These are phyloP conservation scores for Aureobasidium sp. DNA, from an alignment of 2,329 filamentous ascomycete species.

Conservation along the genomic window DNA sequence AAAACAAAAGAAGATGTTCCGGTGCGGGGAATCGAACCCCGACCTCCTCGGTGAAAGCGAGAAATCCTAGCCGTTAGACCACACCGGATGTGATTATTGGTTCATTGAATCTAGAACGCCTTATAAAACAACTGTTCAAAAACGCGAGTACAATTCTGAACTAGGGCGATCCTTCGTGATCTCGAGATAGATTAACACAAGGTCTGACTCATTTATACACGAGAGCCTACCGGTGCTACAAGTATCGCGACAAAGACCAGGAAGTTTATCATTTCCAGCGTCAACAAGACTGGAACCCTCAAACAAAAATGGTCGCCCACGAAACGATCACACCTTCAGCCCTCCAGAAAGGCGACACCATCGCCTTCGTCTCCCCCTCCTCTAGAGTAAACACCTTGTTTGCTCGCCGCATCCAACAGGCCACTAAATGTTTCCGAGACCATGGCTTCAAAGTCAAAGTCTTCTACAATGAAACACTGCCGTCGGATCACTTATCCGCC, in stretches of 20 bases:
- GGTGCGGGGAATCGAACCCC: slow-evolving; percentile 19
- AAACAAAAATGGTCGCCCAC: too few relatives aligned
- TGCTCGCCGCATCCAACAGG: slow-evolving; percentile 15
- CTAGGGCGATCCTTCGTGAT: too few relatives aligned
- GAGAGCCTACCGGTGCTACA: too few relatives aligned
- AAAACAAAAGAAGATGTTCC: slow-evolving; percentile 7
- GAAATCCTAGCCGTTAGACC: slow-evolving; percentile 17
- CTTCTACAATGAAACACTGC: slow-evolving; percentile 13
- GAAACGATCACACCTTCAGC: background rate
- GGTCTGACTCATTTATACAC: too few relatives aligned
- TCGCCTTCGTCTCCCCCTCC: slow-evolving; percentile 24
- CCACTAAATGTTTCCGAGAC: slow-evolving; percentile 11
- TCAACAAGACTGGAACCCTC: too few relatives aligned
- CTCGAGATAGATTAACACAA: too few relatives aligned
- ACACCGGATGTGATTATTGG: slow-evolving; percentile 3
- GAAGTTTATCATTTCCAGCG: too few relatives aligned
- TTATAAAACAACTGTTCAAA: too few relatives aligned
- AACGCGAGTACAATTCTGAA: too few relatives aligned
- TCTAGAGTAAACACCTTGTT: slow-evolving; percentile 20
- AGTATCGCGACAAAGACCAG: too few relatives aligned
- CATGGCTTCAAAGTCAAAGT: slow-evolving; percentile 17
- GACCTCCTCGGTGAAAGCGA: slow-evolving; percentile 18
- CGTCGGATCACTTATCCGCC: slow-evolving; percentile 1
- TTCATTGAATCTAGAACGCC: too few relatives aligned
- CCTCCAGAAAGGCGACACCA: slow-evolving; percentile 18